Evolutionary conservation across 768 basidiomycete genomes (phyloP).

Genomic region (Agrocybe chaxingu): DNA sequence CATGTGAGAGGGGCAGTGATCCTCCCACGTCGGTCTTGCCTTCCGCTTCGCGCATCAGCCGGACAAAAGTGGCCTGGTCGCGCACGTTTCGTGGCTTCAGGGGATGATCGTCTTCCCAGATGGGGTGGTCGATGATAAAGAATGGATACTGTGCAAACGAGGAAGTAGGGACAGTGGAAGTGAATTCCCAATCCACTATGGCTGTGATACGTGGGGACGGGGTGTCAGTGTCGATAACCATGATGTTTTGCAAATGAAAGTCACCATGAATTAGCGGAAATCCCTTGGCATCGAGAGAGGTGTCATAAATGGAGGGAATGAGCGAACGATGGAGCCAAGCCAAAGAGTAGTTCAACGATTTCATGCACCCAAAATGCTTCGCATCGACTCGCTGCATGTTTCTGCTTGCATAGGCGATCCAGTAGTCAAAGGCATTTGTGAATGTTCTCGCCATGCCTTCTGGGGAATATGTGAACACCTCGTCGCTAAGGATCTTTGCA

Average conservation of each 20-base stretch:
- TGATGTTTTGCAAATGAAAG: slow-evolving; percentile 20
- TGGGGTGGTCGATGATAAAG: slow-evolving; percentile 7
- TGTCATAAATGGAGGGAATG: slow-evolving; percentile 10
- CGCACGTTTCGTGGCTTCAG: slow-evolving; percentile 1
- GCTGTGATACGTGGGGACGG: slow-evolving; percentile 3
- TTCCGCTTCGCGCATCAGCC: slow-evolving; percentile 6
- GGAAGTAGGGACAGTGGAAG: slow-evolving; percentile 5
- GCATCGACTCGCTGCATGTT: not conserved
- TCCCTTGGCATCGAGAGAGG: slow-evolving; percentile 10
- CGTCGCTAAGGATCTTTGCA: not conserved
- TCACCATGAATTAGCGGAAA: slow-evolving; percentile 16
- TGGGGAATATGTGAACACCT: not conserved
- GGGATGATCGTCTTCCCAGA: slow-evolving; percentile 5
- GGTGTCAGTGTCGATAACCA: slow-evolving; percentile 11
- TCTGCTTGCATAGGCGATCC: slow-evolving; percentile 5
- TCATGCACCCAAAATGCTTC: not conserved
- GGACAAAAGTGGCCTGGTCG: slow-evolving; percentile 9
- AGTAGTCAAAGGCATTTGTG: not conserved
- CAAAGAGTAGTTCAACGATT: not conserved
- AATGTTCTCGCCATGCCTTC: not conserved
- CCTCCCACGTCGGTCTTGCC: too few species aligned
- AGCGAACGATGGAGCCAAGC: slow-evolving; percentile 5
- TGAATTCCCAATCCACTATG: slow-evolving; percentile 19
- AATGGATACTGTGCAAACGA: slow-evolving; percentile 7
- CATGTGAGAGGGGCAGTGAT: too few species aligned